Conservation (phyloP, 148 eudicot genomes). For the Selenicereus undatus region DNA sequence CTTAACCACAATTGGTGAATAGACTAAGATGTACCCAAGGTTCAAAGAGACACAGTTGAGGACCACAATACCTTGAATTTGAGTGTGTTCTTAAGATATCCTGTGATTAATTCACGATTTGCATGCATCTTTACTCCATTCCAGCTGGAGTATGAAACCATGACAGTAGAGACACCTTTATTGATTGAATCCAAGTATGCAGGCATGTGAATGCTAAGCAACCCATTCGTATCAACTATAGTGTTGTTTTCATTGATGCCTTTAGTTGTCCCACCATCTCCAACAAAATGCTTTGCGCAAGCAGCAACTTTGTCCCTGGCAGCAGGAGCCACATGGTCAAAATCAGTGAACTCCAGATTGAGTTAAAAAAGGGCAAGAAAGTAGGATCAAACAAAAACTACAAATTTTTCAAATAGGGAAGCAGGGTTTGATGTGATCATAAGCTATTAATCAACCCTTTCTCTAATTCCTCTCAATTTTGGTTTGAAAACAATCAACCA, state of each 20-base stretch:
- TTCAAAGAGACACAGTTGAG: not conserved
- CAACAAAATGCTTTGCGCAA: slow-evolving; percentile 87
- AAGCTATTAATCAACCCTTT: too few species aligned
- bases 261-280: slow-evolving; percentile 83
- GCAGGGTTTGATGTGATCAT: too few species aligned
- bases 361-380: not conserved
- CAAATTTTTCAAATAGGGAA: too few species aligned
- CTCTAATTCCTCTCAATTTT: too few species aligned
- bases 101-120: slow-evolving; percentile 51
- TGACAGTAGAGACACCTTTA: slow-evolving; percentile 79
- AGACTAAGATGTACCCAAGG: too few species aligned
- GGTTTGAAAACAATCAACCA: too few species aligned
- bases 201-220: slow-evolving; percentile 84
- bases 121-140: slow-evolving; percentile 88
- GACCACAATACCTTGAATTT: slow-evolving; percentile 59
- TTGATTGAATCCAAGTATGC: slow-evolving; percentile 62
- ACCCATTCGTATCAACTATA: slow-evolving; percentile 42
- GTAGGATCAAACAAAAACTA: not conserved
- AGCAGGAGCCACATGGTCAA: slow-evolving; percentile 7
- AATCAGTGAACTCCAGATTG: not conserved
- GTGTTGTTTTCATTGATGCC: slow-evolving; percentile 76
- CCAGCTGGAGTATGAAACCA: slow-evolving; percentile 95
- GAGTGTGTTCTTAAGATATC: slow-evolving; percentile 65
- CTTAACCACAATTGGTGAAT: too few species aligned
- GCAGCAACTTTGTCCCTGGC: slow-evolving; percentile 77